A percentile compares a stretch with the other conserved stretches of the same genome.
Conservation (phyloP, 148 eudicot genomes). For the Heliamphora exappendiculata region DNA sequence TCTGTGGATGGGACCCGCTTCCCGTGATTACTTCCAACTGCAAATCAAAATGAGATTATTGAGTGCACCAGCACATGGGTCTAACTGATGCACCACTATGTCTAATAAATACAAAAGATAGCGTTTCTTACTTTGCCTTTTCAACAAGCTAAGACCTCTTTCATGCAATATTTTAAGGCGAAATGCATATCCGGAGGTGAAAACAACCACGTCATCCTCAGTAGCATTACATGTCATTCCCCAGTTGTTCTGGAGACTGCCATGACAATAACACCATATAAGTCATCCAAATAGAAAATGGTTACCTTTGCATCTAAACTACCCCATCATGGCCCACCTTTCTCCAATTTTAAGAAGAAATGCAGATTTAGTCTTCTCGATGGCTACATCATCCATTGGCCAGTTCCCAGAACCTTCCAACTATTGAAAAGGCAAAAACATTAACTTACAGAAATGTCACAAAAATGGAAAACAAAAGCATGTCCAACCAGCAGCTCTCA, state of each 20-base stretch:
- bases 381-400: constrained; percentile 85
- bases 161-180: constrained; percentile 89
- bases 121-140: constrained; percentile 41
- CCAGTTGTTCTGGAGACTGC: constrained; percentile 59
- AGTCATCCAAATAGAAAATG: neutral
- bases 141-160: constrained; percentile 65
- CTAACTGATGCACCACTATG: constrained; percentile 3
- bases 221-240: constrained; percentile 60
- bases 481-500: constrained; percentile 5
- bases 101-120: neutral
- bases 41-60: constrained; percentile 6
- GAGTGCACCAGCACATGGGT: constrained; percentile 5
- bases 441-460: neutral
- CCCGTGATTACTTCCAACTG: constrained; percentile 42
- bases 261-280: constrained; percentile 13
- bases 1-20: constrained; percentile 67
- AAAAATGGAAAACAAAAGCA: constrained; percentile 2
- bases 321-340: constrained; percentile 40
- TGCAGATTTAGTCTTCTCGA: constrained; percentile 92
- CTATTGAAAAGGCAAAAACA: constrained; percentile 30
- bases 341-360: constrained; percentile 88
- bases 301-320: constrained; percentile 9
- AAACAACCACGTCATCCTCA: constrained; percentile 71
- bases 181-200: constrained; percentile 84
- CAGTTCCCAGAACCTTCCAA: constrained; percentile 97